Conservation (phyloP, 306 rosid genomes). For the Rosa lucieae region DNA sequence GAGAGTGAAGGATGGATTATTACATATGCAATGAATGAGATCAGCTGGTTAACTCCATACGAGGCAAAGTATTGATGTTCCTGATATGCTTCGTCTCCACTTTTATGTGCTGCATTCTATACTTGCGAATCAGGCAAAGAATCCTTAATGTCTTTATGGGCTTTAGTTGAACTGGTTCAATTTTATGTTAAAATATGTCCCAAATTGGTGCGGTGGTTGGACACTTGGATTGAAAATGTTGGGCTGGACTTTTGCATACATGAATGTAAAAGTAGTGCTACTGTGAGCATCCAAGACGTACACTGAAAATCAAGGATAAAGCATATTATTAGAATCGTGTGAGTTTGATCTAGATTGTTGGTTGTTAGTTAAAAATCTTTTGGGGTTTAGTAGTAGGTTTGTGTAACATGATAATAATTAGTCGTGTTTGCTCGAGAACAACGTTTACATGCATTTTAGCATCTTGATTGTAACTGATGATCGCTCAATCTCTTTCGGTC, state of each 20-base stretch:
- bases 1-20: neutral
- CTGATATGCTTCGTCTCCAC: neutral
- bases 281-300: neutral
- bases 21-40: neutral
- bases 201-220: neutral
- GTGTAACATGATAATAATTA: too few relatives aligned
- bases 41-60: neutral
- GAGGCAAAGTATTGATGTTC: conserved; percentile 20
- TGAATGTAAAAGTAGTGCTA: neutral
- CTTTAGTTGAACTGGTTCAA: neutral
- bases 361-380: too few relatives aligned
- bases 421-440: too few relatives aligned
- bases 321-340: too few relatives aligned
- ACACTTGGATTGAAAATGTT: too few relatives aligned
- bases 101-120: neutral
- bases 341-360: too few relatives aligned
- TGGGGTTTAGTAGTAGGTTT: neutral
- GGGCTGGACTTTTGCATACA: neutral
- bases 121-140: conserved; percentile 14
- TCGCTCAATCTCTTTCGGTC: too few relatives aligned
- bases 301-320: neutral
- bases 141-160: neutral
- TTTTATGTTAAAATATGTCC: neutral
- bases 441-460: too few relatives aligned
- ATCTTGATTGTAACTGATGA: too few relatives aligned